phyloP scores from a whole-genome alignment of 805 yeast species.

The Ogataea glucozyma region DNA sequence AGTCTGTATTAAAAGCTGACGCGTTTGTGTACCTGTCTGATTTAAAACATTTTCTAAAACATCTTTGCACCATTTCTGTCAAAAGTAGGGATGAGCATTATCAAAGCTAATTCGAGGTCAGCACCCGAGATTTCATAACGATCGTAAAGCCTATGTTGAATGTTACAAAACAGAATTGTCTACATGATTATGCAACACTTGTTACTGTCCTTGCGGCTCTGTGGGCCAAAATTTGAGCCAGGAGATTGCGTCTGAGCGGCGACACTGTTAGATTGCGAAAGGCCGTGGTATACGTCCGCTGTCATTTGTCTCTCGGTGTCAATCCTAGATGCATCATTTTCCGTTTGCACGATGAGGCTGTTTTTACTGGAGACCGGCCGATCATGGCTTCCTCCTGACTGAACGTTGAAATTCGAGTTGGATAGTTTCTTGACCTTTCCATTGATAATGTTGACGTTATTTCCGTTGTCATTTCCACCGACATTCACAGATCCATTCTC shows the following conservation, averaged over 20 bases:
- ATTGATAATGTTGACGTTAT: background rate
- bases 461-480: too few species aligned
- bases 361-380: slow-evolving; percentile 13
- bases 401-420: background rate
- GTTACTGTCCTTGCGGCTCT: background rate
- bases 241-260: background rate
- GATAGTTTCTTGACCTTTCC: too few species aligned
- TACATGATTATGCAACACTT: slow-evolving; percentile 23
- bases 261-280: background rate
- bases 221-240: background rate
- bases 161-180: too few species aligned
- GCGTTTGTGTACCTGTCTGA: too few species aligned
- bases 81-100: too few species aligned
- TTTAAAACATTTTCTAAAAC: too few species aligned
- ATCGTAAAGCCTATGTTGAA: too few species aligned
- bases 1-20: too few species aligned
- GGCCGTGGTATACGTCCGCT: background rate
- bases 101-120: too few species aligned
- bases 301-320: background rate
- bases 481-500: too few species aligned
- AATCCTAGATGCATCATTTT: background rate
- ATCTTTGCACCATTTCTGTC: slow-evolving; percentile 4
- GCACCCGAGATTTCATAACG: too few species aligned
- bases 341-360: background rate
- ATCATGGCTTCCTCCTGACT: slow-evolving; percentile 4